phyloP scores from a whole-genome alignment of 352 stramenopile species.

The Phytophthora pinifolia region DNA sequence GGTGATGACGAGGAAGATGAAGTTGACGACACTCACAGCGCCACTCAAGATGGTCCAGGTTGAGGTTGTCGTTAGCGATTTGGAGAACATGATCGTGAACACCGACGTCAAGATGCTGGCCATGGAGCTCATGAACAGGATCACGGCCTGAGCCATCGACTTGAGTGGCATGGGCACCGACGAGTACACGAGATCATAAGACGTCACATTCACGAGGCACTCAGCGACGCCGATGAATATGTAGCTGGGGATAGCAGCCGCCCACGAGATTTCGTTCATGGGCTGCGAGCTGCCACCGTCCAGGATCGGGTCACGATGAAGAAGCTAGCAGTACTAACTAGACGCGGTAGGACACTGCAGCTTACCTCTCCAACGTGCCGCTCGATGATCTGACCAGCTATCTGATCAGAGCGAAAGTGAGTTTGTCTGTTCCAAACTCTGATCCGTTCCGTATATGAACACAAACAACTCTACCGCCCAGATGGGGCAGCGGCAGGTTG shows the following conservation, averaged over 20 bases:
- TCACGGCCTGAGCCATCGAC: constrained; percentile 46
- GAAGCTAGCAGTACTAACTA: no score
- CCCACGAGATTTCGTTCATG: constrained; percentile 57
- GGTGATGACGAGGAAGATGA: constrained; percentile 36
- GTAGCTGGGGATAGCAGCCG: constrained; percentile 42
- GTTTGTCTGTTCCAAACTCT: no score
- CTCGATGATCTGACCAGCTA: no score
- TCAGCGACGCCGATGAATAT: constrained; percentile 50
- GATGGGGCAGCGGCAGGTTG: no score
- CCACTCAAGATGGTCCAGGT: constrained; percentile 57
- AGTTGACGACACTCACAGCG: constrained; percentile 42
- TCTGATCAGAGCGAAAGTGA: no score
- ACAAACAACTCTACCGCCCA: no score
- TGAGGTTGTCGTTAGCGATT: constrained; percentile 53
- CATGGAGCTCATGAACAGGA: constrained; percentile 58
- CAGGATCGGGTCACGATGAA: constrained; percentile 31
- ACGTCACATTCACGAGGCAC: constrained; percentile 55
- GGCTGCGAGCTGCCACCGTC: constrained; percentile 37
- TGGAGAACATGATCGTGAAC: constrained; percentile 63
- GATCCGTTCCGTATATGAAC: no score
- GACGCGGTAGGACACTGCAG: no score
- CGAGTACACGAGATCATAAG: constrained; percentile 56
- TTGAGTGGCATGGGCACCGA: constrained; percentile 47
- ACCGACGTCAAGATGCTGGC: constrained; percentile 48
- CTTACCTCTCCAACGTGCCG: no score